A percentile compares a stretch with the other conserved stretches of the same genome.
These are phyloP conservation scores for Camelina neglecta DNA, from an alignment of 345 rosid species.

Conservation along the genomic window DNA sequence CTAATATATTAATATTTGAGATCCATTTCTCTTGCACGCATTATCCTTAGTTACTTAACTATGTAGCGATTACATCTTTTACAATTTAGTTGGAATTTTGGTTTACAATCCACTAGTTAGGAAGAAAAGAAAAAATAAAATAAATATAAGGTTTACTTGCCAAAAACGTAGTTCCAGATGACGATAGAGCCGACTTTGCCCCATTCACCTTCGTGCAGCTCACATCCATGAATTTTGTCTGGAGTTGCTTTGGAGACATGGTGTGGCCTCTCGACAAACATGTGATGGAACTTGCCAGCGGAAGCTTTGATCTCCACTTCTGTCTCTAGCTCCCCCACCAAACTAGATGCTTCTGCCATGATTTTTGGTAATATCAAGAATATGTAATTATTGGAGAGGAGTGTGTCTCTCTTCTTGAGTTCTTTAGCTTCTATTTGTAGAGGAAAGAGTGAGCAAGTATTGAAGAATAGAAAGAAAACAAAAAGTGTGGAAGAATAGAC, in stretches of 20 bases:
- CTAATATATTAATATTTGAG: neutral
- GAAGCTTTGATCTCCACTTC: constrained; percentile 37
- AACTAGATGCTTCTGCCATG: constrained; percentile 24
- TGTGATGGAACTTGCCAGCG: constrained; percentile 40
- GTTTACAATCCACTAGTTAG: neutral
- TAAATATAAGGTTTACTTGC: neutral
- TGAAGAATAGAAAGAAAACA: neutral
- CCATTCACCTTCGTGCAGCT: constrained; percentile 49
- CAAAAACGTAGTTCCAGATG: constrained; percentile 45
- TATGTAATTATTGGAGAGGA: neutral
- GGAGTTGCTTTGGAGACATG: constrained; percentile 43
- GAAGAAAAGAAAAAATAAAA: neutral
- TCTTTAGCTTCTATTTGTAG: neutral
- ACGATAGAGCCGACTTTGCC: constrained; percentile 44
- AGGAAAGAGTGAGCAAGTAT: neutral
- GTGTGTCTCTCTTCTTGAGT: neutral
- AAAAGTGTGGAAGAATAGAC: neutral
- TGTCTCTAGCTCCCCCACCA: constrained; percentile 30
- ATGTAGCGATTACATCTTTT: neutral
- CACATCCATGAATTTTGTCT: constrained; percentile 31
- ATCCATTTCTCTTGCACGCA: neutral
- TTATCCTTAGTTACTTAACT: neutral
- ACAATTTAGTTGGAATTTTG: neutral
- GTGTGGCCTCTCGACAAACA: constrained; percentile 47
- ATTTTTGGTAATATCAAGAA: neutral